Percentiles rank a stretch among this genome's conserved stretches.
Evolutionary conservation across 1,284 basidiomycete species (phyloP).

Genomic region (Ganoderma boninense): DNA sequence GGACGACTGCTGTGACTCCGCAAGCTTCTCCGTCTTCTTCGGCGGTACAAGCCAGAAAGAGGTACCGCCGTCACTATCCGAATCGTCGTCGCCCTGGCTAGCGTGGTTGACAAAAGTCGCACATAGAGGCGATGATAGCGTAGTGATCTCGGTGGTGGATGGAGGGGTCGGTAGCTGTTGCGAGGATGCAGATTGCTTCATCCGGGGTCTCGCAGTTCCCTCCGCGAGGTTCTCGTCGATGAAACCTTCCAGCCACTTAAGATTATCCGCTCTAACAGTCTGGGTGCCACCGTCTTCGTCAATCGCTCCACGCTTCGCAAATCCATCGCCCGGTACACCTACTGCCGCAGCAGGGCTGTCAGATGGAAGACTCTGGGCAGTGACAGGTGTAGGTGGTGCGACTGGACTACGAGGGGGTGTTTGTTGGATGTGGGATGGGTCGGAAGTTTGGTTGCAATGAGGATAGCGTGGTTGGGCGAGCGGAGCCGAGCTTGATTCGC

Average conservation of each 20-base stretch:
- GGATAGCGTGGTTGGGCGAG: conserved; percentile 20
- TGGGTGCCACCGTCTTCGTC: conserved; percentile 26
- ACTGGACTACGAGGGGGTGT: conserved; percentile 67
- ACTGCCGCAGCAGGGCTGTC: conserved; percentile 9
- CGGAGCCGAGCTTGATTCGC: conserved; percentile 21
- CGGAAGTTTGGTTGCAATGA: conserved; percentile 30
- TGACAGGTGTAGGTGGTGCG: conserved; percentile 37
- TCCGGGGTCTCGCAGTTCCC: conserved; percentile 30
- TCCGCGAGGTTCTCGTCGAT: conserved; percentile 35
- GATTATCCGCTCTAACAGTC: conserved; percentile 27
- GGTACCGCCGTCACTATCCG: conserved; percentile 53
- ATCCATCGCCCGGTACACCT: conserved; percentile 20
- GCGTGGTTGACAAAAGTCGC: conserved; percentile 9
- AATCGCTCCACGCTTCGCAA: conserved; percentile 24
- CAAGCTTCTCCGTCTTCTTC: conserved; percentile 34
- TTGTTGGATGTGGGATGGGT: conserved; percentile 25
- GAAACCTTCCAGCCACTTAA: conserved; percentile 29
- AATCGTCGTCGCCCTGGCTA: conserved; percentile 46
- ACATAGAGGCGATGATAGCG: conserved; percentile 10
- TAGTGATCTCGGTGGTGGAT: conserved; percentile 20
- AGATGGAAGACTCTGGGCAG: conserved; percentile 11
- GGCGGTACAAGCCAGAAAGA: conserved; percentile 44
- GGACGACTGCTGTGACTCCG: conserved; percentile 22
- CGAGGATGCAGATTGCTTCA: conserved; percentile 20
- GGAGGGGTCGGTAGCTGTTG: conserved; percentile 30